phyloP scores from a whole-genome alignment of 169 alveolate species.

The Plasmodium gallinaceum region DNA sequence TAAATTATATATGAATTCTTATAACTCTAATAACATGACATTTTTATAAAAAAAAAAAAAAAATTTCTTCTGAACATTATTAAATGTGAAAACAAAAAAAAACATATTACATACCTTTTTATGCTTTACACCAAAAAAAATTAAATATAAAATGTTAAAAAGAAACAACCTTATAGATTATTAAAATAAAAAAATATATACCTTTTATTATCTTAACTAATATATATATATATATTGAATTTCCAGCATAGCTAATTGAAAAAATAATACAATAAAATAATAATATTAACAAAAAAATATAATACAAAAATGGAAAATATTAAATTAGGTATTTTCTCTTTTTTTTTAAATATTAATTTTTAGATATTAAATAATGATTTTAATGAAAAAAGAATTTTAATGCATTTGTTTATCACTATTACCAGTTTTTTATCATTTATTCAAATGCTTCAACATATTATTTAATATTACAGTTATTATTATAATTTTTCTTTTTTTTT shows the following conservation, averaged over 20 bases:
- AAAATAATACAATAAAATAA: no score
- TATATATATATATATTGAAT: no score
- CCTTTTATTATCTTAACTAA: no score
- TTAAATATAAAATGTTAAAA: neutral
- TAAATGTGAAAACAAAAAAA: no score
- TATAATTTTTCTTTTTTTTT: neutral
- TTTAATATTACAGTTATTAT: neutral
- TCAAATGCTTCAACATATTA: neutral
- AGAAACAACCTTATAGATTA: neutral
- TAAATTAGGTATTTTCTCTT: conserved; percentile 38
- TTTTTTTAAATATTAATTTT: conserved; percentile 18
- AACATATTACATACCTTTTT: no score
- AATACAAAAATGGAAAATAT: conserved; percentile 58
- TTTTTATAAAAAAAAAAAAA: no score
- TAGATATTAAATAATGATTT: neutral
- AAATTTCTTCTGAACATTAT: no score
- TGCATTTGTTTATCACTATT: no score
- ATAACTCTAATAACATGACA: no score
- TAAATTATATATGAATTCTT: no score
- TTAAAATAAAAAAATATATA: neutral
- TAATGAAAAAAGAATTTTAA: neutral
- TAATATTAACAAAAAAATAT: neutral
- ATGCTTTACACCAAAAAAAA: neutral
- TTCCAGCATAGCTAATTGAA: no score
- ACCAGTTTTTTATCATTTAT: neutral